Conservation (phyloP, 148 eudicot species). For the Rhododendron henanense region DNA sequence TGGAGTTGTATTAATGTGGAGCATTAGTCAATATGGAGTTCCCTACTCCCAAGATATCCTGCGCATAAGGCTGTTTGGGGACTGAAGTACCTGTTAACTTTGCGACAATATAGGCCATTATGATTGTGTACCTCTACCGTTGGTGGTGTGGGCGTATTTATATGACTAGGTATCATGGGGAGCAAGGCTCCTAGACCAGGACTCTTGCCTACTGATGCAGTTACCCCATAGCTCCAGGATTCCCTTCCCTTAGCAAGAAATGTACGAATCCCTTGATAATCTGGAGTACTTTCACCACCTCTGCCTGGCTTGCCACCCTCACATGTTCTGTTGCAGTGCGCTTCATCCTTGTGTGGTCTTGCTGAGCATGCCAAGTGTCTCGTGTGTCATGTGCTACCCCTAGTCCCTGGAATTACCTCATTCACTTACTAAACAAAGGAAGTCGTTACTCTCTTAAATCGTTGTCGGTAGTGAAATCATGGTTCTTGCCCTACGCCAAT, state of each 20-base stretch:
- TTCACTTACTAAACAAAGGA: not conserved
- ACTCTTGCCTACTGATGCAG: not conserved
- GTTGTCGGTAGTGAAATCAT: not conserved
- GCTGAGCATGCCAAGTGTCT: not conserved
- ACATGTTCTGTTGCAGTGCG: not conserved
- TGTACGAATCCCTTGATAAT: not conserved
- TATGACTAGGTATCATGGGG: not conserved
- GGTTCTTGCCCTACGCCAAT: not conserved
- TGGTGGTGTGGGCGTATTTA: not conserved
- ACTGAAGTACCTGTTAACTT: not conserved
- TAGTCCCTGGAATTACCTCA: not conserved
- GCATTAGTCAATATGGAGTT: not conserved
- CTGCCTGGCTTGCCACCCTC: not conserved
- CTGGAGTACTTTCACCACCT: not conserved
- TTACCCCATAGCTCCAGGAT: not conserved
- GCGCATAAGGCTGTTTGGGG: not conserved
- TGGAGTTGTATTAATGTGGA: not conserved
- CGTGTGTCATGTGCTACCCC: not conserved
- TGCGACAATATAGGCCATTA: not conserved
- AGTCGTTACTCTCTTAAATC: not conserved
- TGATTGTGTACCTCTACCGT: not conserved
- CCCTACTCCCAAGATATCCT: not conserved
- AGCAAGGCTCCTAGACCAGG: not conserved
- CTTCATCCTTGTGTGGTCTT: not conserved
- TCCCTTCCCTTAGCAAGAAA: not conserved